Conservation (phyloP, 1,284 basidiomycete genomes). For the Ustilago xerochloae region DNA sequence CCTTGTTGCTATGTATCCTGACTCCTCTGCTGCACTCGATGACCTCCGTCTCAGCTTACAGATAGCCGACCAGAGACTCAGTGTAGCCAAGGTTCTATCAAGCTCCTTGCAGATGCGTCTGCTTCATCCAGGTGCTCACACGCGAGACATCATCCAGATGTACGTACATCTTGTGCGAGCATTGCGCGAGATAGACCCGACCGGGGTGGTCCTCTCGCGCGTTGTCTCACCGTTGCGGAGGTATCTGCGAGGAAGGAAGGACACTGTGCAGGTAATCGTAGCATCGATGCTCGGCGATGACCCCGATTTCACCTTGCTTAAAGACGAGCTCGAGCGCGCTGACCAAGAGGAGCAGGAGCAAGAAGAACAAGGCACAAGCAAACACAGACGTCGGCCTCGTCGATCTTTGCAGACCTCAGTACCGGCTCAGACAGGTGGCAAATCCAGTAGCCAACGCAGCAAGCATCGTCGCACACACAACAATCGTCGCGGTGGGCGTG, state of each 20-base stretch:
- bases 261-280: slow-evolving; percentile 63
- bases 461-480: slow-evolving; percentile 7
- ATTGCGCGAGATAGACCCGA: slow-evolving; percentile 87
- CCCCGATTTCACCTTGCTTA: slow-evolving; percentile 58
- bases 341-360: slow-evolving; percentile 42
- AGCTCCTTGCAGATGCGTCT: slow-evolving; percentile 75
- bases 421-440: slow-evolving; percentile 1
- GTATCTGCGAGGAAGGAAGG: slow-evolving; percentile 59
- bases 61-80: slow-evolving; percentile 66
- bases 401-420: slow-evolving; percentile 17
- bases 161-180: slow-evolving; percentile 96
- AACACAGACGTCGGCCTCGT: slow-evolving; percentile 20
- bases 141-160: slow-evolving; percentile 87
- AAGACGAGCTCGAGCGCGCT: slow-evolving; percentile 55
- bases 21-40: slow-evolving; percentile 84
- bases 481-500: slow-evolving; percentile 8
- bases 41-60: slow-evolving; percentile 78
- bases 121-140: slow-evolving; percentile 94
- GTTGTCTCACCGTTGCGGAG: slow-evolving; percentile 59
- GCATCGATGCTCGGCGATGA: slow-evolving; percentile 63
- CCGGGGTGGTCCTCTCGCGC: slow-evolving; percentile 80
- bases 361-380: slow-evolving; percentile 8
- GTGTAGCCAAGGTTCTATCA: slow-evolving; percentile 75
- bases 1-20: slow-evolving; percentile 92
- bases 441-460: slow-evolving; percentile 7